These are phyloP conservation scores for Monilinia fructigena DNA, from an alignment of 2,329 filamentous ascomycete genomes.

Conservation along the genomic window DNA sequence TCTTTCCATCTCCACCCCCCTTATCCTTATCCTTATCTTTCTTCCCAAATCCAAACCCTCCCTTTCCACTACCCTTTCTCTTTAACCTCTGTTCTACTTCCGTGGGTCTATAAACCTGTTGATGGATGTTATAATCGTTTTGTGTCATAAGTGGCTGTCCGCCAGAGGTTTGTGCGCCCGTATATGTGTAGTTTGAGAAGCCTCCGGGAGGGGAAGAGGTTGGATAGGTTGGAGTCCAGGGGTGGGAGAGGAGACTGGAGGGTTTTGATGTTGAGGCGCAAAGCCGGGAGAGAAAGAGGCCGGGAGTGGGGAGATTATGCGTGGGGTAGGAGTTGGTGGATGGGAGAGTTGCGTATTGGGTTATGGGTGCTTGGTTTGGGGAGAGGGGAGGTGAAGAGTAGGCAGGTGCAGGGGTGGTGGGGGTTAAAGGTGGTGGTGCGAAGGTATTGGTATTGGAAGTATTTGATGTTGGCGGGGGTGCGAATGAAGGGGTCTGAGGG, in stretches of 20 bases:
- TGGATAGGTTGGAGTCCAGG: constrained; percentile 20
- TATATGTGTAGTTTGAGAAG: constrained; percentile 55
- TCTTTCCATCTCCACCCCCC: constrained; percentile 17
- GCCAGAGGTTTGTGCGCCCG: constrained; percentile 30
- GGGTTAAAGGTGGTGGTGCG: constrained; percentile 33
- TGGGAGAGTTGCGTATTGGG: constrained; percentile 49
- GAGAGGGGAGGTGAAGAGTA: constrained; percentile 18
- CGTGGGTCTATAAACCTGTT: constrained; percentile 68
- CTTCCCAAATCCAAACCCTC: background rate
- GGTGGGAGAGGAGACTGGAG: constrained; percentile 17
- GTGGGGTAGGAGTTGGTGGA: constrained; percentile 45
- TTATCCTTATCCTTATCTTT: background rate
- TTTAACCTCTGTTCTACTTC: constrained; percentile 55
- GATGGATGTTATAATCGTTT: constrained; percentile 60
- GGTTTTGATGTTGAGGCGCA: constrained; percentile 21
- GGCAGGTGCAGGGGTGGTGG: constrained; percentile 25
- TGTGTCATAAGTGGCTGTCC: constrained; percentile 39
- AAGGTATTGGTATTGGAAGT: constrained; percentile 30
- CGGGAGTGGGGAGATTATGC: constrained; percentile 43
- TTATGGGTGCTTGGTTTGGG: constrained; percentile 32
- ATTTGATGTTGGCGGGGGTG: constrained; percentile 32
- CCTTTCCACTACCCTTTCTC: constrained; percentile 37
- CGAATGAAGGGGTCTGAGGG: constrained; percentile 24
- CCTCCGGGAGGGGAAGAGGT: constrained; percentile 50
- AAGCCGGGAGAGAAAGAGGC: constrained; percentile 30